A percentile compares a stretch with the other conserved stretches of the same genome.
phyloP scores from a whole-genome alignment of 768 basidiomycete species.

The Tubosaeta sp. region DNA sequence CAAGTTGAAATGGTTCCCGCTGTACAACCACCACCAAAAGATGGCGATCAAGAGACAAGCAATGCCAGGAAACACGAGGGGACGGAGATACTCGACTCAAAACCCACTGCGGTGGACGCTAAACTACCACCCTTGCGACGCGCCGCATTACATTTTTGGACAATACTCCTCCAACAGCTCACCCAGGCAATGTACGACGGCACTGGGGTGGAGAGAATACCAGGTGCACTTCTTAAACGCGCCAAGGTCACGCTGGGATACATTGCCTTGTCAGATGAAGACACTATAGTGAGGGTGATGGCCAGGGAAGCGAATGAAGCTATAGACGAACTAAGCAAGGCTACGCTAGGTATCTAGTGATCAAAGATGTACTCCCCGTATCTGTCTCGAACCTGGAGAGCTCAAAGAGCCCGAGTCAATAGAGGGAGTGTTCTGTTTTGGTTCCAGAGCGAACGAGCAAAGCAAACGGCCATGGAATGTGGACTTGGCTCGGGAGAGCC shows the following conservation, averaged over 20 bases:
- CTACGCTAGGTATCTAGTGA: conserved; percentile 33
- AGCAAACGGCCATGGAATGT: conserved; percentile 20
- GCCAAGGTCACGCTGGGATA: conserved; percentile 64
- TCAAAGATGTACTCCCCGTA: conserved; percentile 62
- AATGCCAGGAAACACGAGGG: conserved; percentile 7
- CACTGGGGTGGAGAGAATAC: conserved; percentile 4
- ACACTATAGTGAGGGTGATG: conserved; percentile 68
- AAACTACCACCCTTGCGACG: conserved; percentile 81
- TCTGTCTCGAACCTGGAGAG: conserved; percentile 80
- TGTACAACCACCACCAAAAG: conserved; percentile 11
- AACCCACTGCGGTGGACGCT: conserved; percentile 53
- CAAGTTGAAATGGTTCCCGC: conserved; percentile 50
- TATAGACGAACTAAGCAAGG: conserved; percentile 47
- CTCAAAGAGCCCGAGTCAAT: conserved; percentile 80
- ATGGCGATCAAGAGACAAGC: conserved; percentile 11
- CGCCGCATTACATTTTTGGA: conserved; percentile 80
- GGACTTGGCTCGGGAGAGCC: conserved; percentile 18
- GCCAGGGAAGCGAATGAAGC: conserved; percentile 64
- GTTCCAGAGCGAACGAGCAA: conserved; percentile 34
- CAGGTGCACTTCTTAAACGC: conserved; percentile 40
- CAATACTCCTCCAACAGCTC: conserved; percentile 59
- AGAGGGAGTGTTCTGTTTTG: conserved; percentile 61
- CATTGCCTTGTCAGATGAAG: conserved; percentile 66
- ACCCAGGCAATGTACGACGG: conserved; percentile 49
- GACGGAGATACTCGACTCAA: conserved; percentile 40